Base-by-base conservation (phyloP, 2,329 filamentous ascomycete species). In the Trichoderma sp. region DNA sequence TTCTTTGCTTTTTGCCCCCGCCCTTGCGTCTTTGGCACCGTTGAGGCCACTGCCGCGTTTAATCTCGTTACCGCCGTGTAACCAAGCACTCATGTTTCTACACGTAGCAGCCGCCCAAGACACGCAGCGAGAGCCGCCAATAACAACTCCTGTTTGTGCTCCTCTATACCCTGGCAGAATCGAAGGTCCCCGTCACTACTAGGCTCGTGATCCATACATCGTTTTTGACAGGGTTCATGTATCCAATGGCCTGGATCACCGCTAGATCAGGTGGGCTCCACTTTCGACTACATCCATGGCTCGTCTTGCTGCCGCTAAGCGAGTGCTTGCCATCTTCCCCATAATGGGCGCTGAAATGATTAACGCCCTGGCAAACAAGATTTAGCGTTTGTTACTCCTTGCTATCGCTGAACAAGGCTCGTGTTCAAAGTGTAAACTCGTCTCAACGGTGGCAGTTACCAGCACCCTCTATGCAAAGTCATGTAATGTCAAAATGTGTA, bases 201-300 rank as follows among this genome's bases (percentile, higher is more conserved):
- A n/a, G 57, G 40, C 57, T 59, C 57, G 57, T 37, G 33, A 59
- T 27, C 57, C 57, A 58, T 35, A 6, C 21, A 14, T 33, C 19
- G 27, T 33, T 16, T 33, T 19, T 56, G 53, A 49, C 47, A 49
- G 47, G 55, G 31, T n/a, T 29, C 4, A 5, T 29, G 16, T 24
- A 37, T 35, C 55, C 33, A 58, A 58, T n/a, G 19, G 19, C 31
- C 11, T 58, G 33, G 55, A 21, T 37, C 31, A 35, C 6, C 6
- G 13, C 53, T 56, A 10, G 19, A 31, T 56, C 53, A 56, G 55
- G 31, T 37, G 55, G 55, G 55, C 31, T 58, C 55, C 55, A 58
- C 55, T 58, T 21, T 58, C 55, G 21, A 58, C 55, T 35, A 37
- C 55, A 58, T 58, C 21, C 55, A 58, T 58, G n/a, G 4, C 47